Evolutionary conservation across 768 basidiomycete species (phyloP).

Genomic region (Sarcomyxa edulis): DNA sequence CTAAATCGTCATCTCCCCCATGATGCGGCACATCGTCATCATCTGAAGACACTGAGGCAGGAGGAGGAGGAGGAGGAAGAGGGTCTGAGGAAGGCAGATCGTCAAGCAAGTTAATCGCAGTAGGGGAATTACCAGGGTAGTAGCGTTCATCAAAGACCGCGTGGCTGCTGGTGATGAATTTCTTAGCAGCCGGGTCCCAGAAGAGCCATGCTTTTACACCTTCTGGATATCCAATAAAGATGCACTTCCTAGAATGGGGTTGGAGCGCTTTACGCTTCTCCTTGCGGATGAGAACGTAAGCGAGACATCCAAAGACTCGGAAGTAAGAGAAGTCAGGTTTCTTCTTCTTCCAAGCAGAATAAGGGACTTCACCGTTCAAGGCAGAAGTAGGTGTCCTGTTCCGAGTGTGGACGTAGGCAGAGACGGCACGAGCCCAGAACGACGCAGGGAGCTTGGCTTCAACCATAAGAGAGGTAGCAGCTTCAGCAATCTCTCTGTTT

Average conservation of each 20-base stretch:
- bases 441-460: slow-evolving; percentile 13
- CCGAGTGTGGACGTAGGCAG: slow-evolving; percentile 7
- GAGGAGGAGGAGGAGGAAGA: slow-evolving; percentile 6
- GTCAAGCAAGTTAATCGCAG: slow-evolving; percentile 1
- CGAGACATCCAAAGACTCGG: slow-evolving; percentile 29
- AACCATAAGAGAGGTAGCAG: slow-evolving; percentile 22
- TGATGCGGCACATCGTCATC: slow-evolving; percentile 19
- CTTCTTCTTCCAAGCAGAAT: slow-evolving; percentile 1
- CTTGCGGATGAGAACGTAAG: slow-evolving; percentile 30
- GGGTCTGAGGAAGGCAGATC: no score
- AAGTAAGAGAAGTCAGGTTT: slow-evolving; percentile 23
- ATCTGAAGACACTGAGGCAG: slow-evolving; percentile 2
- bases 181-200: slow-evolving; percentile 23
- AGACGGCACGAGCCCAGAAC: slow-evolving; percentile 18
- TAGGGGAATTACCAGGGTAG: slow-evolving; percentile 16
- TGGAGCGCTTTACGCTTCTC: slow-evolving; percentile 24
- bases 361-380: slow-evolving; percentile 2
- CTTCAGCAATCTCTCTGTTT: slow-evolving; percentile 30
- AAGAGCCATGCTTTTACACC: slow-evolving; percentile 28
- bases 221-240: slow-evolving; percentile 31
- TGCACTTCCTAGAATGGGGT: slow-evolving; percentile 23
- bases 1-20: slow-evolving; percentile 16
- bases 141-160: slow-evolving; percentile 27
- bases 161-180: slow-evolving; percentile 18
- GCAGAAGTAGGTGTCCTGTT: slow-evolving; percentile 4